A percentile compares a stretch with the other conserved stretches of the same genome.
Evolutionary conservation across 148 eudicot species (phyloP).

Genomic region (Amaranthus palmeri): DNA sequence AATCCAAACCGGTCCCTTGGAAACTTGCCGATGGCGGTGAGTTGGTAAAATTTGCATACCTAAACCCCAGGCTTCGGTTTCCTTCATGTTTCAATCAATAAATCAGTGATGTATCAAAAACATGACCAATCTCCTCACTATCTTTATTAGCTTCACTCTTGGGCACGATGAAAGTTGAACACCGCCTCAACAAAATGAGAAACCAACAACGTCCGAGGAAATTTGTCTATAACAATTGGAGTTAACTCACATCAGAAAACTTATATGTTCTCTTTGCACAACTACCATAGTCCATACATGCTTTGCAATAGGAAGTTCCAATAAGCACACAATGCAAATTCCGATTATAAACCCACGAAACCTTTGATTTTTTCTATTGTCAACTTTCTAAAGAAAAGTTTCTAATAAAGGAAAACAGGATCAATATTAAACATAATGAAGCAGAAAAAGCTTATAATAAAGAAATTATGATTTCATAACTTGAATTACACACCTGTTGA

Average conservation of each 20-base stretch:
- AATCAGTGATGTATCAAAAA: slow-evolving; percentile 19
- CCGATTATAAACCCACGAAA: not conserved
- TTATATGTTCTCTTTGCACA: not conserved
- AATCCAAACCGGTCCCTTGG: slow-evolving; percentile 78
- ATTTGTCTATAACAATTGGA: slow-evolving; percentile 7
- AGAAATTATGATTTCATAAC: slow-evolving; percentile 14
- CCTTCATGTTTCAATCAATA: slow-evolving; percentile 43
- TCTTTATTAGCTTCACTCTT: slow-evolving; percentile 3
- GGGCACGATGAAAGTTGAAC: not conserved
- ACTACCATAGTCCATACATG: slow-evolving; percentile 5
- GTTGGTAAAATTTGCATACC: slow-evolving; percentile 61
- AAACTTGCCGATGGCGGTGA: slow-evolving; percentile 47
- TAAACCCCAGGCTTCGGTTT: slow-evolving; percentile 57
- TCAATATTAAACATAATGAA: not conserved
- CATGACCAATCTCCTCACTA: slow-evolving; percentile 17
- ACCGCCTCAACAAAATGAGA: slow-evolving; percentile 1
- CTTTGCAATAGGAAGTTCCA: not conserved
- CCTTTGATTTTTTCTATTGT: not conserved
- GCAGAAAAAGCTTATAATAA: slow-evolving; percentile 5
- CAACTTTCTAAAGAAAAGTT: not conserved
- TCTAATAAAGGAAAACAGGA: not conserved
- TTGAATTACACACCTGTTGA: slow-evolving; percentile 11
- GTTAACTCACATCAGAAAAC: slow-evolving; percentile 8
- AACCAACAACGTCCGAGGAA: not conserved
- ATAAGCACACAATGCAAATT: not conserved